Conservation (phyloP, 163 green algal species). For the Chlamydomonas reinhardtii region DNA sequence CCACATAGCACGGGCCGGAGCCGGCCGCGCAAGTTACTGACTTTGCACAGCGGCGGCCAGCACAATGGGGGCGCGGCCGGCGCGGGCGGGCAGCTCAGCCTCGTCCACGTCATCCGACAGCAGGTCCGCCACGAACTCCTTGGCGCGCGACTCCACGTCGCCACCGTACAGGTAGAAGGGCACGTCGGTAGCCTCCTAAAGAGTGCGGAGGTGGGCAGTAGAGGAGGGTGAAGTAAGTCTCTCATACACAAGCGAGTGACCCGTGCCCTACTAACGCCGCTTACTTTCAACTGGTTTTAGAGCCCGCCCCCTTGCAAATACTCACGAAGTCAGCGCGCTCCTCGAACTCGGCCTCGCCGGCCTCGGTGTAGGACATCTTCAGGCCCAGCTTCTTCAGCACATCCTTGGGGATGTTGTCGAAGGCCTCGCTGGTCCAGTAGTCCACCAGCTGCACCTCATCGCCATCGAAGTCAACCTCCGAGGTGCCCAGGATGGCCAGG, state of each 20-base stretch:
- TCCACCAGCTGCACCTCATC: constrained; percentile 60
- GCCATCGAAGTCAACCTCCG: constrained; percentile 55
- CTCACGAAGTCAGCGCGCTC: constrained; percentile 43
- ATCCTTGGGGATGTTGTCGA: constrained; percentile 49
- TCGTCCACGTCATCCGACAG: constrained; percentile 56
- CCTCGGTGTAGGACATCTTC: constrained; percentile 50
- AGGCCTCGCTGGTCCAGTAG: constrained; percentile 41
- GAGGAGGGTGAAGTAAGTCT: too few species aligned
- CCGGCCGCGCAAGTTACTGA: constrained; percentile 20
- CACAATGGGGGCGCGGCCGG: constrained; percentile 46
- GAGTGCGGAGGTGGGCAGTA: too few species aligned
- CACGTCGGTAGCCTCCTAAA: constrained; percentile 11
- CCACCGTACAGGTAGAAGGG: constrained; percentile 17
- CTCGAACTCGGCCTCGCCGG: constrained; percentile 52
- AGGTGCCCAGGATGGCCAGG: constrained; percentile 32
- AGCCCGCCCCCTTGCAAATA: background rate
- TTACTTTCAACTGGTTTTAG: too few species aligned
- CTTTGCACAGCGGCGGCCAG: constrained; percentile 53
- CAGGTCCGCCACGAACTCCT: constrained; percentile 50
- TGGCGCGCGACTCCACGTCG: constrained; percentile 25
- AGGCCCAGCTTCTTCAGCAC: constrained; percentile 44
- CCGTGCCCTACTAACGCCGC: too few species aligned
- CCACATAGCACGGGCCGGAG: too few species aligned
- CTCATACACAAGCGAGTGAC: too few species aligned
- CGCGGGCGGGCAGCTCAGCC: constrained; percentile 54